Conservation (phyloP, 2,329 filamentous ascomycete genomes). For the Thelonectria rubi region DNA sequence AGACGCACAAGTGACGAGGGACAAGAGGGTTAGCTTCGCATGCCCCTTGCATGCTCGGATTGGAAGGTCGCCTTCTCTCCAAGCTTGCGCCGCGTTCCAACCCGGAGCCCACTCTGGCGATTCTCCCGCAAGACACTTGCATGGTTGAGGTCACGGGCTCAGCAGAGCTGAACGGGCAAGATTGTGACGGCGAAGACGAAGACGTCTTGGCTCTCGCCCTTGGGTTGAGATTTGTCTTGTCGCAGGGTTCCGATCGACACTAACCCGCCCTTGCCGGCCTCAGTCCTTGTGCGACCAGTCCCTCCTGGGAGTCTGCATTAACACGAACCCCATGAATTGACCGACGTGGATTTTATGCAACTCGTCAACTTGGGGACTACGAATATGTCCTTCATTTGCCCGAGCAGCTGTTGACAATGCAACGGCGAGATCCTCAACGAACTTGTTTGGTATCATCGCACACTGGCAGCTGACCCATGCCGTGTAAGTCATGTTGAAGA, state of each 20-base stretch:
- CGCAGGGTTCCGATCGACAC: conserved; percentile 10
- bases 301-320: conserved; percentile 1
- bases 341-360: conserved; percentile 10
- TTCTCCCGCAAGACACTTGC: conserved; percentile 13
- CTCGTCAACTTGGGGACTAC: background rate
- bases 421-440: too few relatives aligned
- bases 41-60: conserved; percentile 21
- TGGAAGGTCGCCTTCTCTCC: conserved; percentile 24
- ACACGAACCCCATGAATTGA: background rate
- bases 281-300: conserved; percentile 3
- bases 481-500: background rate
- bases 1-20: conserved; percentile 14
- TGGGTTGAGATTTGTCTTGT: background rate
- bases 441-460: background rate
- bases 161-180: conserved; percentile 26
- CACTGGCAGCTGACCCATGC: background rate
- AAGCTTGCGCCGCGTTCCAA: too few relatives aligned
- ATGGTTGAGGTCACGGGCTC: conserved; percentile 16
- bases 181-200: background rate
- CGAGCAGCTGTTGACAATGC: background rate
- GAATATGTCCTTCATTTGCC: background rate
- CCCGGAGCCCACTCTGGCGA: background rate
- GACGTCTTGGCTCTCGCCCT: conserved; percentile 20
- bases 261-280: conserved; percentile 11
- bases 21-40: conserved; percentile 13